Evolutionary conservation across 2,329 filamentous ascomycete species (phyloP), one percentile per base, ranked within the genome.

Genomic region (Lecanicillium sp.): DNA sequence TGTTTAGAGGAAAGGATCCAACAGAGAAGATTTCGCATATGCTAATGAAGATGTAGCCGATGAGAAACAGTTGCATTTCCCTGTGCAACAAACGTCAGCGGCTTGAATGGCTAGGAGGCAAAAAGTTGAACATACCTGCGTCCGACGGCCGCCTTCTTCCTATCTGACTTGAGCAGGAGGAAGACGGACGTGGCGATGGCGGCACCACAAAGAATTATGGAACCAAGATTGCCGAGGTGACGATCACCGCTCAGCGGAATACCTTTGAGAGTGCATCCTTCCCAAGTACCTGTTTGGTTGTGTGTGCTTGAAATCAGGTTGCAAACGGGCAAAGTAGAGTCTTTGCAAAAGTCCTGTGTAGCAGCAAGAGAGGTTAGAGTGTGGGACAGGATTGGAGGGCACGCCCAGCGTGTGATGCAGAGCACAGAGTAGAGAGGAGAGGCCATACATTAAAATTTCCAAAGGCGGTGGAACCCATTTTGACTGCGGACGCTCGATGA

Each of bases 1-100:
- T 65, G 49, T 76, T 68, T 15, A 96, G 65, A 3, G 90, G 88
- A 53, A 98, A 90, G 20, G 82, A 85, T 49, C 92, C 92, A 27
- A 97, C 80, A 1, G 88, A 89, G 65, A 98, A 96, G 54, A 98
- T 95, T 61, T 97, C 92, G 64, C 89, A 96, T 53, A 98, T 85
- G 52, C 85, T 80, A 44, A 97, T 80, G 42, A 97, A 64, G 41
- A 94, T 83, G 60, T 87, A 98, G 36, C 84, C 82, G 30, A 86
- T 46, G 36, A 98, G 76, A 65, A 98, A 97, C 25, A 96, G 55
- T 71, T 98, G 92, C 77, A 98, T 97, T 64, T 98, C 92, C 61
- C 92, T 94, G 55, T 41, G n/a, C n/a, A 39, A 2, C 4, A 7
- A 7, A 13, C 32, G 19, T 40, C 9, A 36, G 29, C 32, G 17